Base-by-base conservation (phyloP, 208 protist species). In the Acanthamoeba royreba region DNA sequence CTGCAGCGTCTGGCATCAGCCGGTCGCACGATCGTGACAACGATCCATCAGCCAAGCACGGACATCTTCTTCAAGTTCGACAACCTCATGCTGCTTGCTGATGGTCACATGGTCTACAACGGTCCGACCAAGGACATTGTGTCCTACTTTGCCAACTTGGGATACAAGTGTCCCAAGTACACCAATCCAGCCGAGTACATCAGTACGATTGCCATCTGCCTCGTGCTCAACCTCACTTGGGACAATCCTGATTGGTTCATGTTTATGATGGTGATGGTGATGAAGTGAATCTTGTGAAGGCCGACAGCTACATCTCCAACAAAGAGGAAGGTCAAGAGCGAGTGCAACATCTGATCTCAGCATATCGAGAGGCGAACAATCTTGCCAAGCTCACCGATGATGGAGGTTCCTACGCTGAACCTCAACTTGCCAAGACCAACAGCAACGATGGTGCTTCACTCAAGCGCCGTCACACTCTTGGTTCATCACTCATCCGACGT, bases 41-140 rank as follows among this genome's bases (percentile, higher is more conserved):
- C 95, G 33, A 72, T 91, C 4, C 85, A 91, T 33, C 85, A 91
- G 53, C 85, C 85, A 45, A 90, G 83, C 52, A 90, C 83, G 83
- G 83, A 90, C n/a, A 90, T 90, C 55, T 95, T 94, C 85, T 49
- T 74, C 45, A 92, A 92, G 55, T 95, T 93, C 45, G 93, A 95
- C 61, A 13, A 85, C 0, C 47, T 95, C 9, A 49, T 95, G 0
- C 77, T 95, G 63, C 38, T 95, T 4, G 77, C 90, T 19, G 90
- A 93, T 0, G 90, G 90, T 0, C 61, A 93, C 35, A 69, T 93
- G 11, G 45, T 93, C 5, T 93, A 93, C 38, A 74, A 92, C 13
- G 38, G 92, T 0, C 61, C 89, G 22, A 74, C 94, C 7, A 74
- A 92, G 31, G 35, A 95, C 35, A 66, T 94, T 58, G 79, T 87